A percentile compares a stretch with the other conserved stretches of the same genome.
Evolutionary conservation across 1,139 yeast genomes (phyloP).

Genomic region (Lodderomyces margitis): DNA sequence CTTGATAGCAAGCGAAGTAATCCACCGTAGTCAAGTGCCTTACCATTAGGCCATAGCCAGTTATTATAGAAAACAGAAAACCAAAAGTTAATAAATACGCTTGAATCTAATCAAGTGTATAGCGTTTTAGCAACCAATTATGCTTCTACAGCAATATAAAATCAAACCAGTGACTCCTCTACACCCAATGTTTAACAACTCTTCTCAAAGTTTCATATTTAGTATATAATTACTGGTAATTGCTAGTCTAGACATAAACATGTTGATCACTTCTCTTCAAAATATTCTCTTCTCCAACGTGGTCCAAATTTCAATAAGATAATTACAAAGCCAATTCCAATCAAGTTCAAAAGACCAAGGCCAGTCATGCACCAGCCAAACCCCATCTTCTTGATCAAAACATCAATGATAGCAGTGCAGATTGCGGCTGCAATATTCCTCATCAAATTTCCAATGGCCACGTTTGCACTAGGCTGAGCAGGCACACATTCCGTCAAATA

Average conservation of each 20-base stretch:
- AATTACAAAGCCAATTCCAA: conserved; percentile 29
- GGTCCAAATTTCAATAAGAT: conserved; percentile 27
- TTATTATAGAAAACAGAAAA: no score
- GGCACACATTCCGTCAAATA: conserved; percentile 54
- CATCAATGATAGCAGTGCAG: conserved; percentile 47
- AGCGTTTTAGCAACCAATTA: no score
- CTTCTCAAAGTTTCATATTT: no score
- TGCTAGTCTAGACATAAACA: no score
- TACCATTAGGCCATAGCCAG: conserved; percentile 15
- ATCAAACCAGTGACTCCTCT: no score
- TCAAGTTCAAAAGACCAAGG: conserved; percentile 40
- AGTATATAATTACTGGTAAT: no score
- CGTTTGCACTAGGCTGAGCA: conserved; percentile 53
- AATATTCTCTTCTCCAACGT: conserved; percentile 24
- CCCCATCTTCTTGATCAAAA: conserved; percentile 44
- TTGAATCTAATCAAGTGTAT: no score
- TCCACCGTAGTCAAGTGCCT: conserved; percentile 15
- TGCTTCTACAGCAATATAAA: no score
- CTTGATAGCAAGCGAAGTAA: conserved; percentile 9
- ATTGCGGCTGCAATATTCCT: conserved; percentile 58
- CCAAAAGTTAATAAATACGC: no score
- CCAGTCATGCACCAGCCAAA: conserved; percentile 63
- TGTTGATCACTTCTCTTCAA: no score
- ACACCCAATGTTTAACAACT: no score
- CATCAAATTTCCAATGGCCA: conserved; percentile 55